phyloP scores from a whole-genome alignment of 805 yeast species.

The Hyphopichia homilentoma region DNA sequence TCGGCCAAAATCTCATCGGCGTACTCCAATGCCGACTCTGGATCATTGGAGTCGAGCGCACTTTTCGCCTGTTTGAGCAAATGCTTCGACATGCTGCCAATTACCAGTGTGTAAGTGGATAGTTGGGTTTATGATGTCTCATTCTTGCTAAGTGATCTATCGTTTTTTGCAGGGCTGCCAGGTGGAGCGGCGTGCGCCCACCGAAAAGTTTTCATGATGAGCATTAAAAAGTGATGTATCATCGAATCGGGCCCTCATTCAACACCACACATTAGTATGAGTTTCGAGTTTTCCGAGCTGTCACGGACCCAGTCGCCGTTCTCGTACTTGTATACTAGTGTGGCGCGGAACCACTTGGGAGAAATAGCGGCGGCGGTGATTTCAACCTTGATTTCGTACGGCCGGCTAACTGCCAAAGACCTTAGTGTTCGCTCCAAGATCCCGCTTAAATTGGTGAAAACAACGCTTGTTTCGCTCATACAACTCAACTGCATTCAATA shows the following conservation, averaged over 20 bases:
- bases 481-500: slow-evolving; percentile 74
- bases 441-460: slow-evolving; percentile 50
- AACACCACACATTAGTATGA: slow-evolving; percentile 9
- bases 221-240: background rate
- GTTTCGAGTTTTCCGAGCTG: slow-evolving; percentile 12
- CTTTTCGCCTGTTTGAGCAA: slow-evolving; percentile 36
- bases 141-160: too few relatives aligned
- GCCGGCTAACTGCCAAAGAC: slow-evolving; percentile 59
- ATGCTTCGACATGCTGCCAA: too few relatives aligned
- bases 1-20: slow-evolving; percentile 52
- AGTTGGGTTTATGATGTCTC: too few relatives aligned
- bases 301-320: slow-evolving; percentile 58
- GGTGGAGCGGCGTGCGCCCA: too few relatives aligned
- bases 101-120: too few relatives aligned
- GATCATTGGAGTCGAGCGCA: slow-evolving; percentile 54
- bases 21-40: slow-evolving; percentile 56
- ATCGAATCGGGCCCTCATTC: background rate
- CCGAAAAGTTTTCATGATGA: too few relatives aligned
- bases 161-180: too few relatives aligned
- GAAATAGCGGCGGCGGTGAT: slow-evolving; percentile 66
- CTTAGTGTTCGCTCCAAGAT: slow-evolving; percentile 45
- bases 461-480: slow-evolving; percentile 68
- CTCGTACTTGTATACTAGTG: slow-evolving; percentile 52
- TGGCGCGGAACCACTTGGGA: slow-evolving; percentile 59
- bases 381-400: slow-evolving; percentile 59